Evolutionary conservation across 352 stramenopile species (phyloP), one percentile per base, ranked within the genome.

Genomic region (Pythium phragmiticola): DNA sequence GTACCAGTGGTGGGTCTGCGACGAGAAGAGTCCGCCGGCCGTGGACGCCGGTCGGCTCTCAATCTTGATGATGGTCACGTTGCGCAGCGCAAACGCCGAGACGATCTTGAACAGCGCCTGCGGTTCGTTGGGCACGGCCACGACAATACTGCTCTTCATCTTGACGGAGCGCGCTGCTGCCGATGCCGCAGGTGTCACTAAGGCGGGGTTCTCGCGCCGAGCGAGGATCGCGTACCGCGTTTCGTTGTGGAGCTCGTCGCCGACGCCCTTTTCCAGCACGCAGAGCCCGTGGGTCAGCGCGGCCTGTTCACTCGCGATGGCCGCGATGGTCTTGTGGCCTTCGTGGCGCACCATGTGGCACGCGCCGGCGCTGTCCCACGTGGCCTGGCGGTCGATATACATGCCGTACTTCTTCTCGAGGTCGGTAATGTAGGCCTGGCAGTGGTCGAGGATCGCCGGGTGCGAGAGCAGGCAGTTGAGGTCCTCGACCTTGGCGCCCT

Each of bases 41-140:
- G 80, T 91, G 45, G 82, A 76, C 1, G 82, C 82, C 8, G 82
- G 82, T n/a, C 82, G 80, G 39, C 80, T 89, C 60, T 91, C 80
- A n/a, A 91, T 91, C 77, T 91, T 89, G 65, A 89, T 78, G 42
- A 91, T 88, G 68, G 83, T 86, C 26, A 91, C 54, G 48, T 91
- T 89, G 26, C 80, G 80, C 28, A 91, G 65, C n/a, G 80, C 82
- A 47, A 91, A 91, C 6, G 80, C 82, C n/a, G 82, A 80, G 5
- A 91, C 78, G 57, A 89, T 84, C 68, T 89, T 89, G 69, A 89
- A 91, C 28, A 91, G 68, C 26, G 78, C 78, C 66, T 89, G 80
- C 1, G 80, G 72, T 34, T 91, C 80, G 46, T 91, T 91, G 6
- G 78, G 80, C 16, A 91, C 75, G 19, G 82, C 80, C 21, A 91